Percentiles rank a stretch among this genome's conserved stretches.
Evolutionary conservation across 2,329 filamentous ascomycete genomes (phyloP).

Genomic region (Sclerotinia trifoliorum): DNA sequence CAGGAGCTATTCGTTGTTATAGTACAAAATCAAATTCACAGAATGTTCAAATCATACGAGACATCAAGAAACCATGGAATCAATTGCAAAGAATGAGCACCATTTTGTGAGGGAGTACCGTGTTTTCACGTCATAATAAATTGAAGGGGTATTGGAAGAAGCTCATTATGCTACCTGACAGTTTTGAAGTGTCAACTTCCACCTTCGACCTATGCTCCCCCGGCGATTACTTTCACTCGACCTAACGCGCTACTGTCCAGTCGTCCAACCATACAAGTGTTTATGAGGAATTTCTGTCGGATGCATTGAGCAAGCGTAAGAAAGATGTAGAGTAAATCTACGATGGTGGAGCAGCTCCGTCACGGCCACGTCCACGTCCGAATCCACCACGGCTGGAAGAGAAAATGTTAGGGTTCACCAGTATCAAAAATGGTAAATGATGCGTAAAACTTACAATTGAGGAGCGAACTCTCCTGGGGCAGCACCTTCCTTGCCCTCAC

Average conservation of each 20-base stretch:
- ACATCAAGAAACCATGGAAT: not conserved
- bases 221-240: slow-evolving; percentile 51
- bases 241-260: slow-evolving; percentile 49
- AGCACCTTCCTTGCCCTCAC: slow-evolving; percentile 75
- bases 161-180: slow-evolving; percentile 43
- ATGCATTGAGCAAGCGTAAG: slow-evolving; percentile 40
- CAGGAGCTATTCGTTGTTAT: not conserved
- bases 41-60: not conserved
- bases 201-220: slow-evolving; percentile 48
- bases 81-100: not conserved
- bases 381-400: slow-evolving; percentile 72
- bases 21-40: not conserved
- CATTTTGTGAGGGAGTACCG: not conserved
- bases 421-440: not conserved
- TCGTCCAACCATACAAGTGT: slow-evolving; percentile 42
- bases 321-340: slow-evolving; percentile 35
- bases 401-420: slow-evolving; percentile 41
- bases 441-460: slow-evolving; percentile 65
- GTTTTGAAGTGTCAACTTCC: slow-evolving; percentile 44
- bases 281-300: slow-evolving; percentile 39
- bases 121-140: slow-evolving; percentile 22
- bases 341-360: slow-evolving; percentile 50
- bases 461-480: slow-evolving; percentile 90
- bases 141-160: slow-evolving; percentile 38
- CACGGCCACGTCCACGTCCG: slow-evolving; percentile 83